A percentile compares a stretch with the other conserved stretches of the same genome.
Conservation (phyloP, 1,284 basidiomycete genomes). For the Rhodotorula sp. region DNA sequence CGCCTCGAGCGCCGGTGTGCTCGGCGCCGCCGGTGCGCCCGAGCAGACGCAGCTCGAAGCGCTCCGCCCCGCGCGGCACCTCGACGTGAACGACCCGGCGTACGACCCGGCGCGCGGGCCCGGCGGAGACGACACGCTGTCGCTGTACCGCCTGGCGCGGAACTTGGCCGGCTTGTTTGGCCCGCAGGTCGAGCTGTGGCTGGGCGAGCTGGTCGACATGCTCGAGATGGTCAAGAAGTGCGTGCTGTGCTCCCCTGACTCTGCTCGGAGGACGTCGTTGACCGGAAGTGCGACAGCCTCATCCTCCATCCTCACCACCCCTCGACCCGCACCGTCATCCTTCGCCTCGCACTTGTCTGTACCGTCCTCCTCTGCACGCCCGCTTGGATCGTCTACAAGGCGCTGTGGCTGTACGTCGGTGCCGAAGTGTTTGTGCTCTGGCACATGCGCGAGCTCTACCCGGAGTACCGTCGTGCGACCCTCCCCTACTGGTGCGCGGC, state of each 20-base stretch:
- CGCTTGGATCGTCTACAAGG: conserved; percentile 22
- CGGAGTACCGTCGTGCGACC: conserved; percentile 23
- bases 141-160: conserved; percentile 23
- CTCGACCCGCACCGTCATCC: conserved; percentile 1
- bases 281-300: conserved; percentile 2
- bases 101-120: conserved; percentile 1
- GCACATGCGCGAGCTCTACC: conserved; percentile 21
- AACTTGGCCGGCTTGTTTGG: conserved; percentile 15
- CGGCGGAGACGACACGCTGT: conserved; percentile 13
- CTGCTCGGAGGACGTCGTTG: not conserved
- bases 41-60: not conserved
- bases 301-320: conserved; percentile 35
- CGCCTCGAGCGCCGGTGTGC: not conserved
- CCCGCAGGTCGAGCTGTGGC: conserved; percentile 12
- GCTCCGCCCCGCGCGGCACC: too few relatives aligned
- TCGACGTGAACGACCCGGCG: not conserved
- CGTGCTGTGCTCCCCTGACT: not conserved
- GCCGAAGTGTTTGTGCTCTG: conserved; percentile 36
- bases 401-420: conserved; percentile 11
- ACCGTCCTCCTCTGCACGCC: conserved; percentile 20
- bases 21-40: not conserved
- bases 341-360: conserved; percentile 16
- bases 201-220: conserved; percentile 17
- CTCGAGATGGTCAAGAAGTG: conserved; percentile 34
- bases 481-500: conserved; percentile 24